These are phyloP conservation scores for Claviceps sp. DNA, from an alignment of 2,329 filamentous ascomycete genomes.

Conservation along the genomic window DNA sequence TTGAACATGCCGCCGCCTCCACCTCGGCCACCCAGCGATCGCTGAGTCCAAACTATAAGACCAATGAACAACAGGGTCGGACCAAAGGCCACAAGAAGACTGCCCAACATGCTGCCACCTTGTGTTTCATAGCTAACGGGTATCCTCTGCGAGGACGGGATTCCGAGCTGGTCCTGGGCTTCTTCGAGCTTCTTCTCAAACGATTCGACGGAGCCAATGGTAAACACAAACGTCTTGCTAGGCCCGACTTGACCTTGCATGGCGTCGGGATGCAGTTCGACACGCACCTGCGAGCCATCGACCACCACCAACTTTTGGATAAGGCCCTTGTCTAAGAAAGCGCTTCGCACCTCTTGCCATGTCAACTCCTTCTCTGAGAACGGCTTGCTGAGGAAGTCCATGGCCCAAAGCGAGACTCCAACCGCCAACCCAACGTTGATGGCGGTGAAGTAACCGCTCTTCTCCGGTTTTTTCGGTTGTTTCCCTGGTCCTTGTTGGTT, in stretches of 20 bases:
- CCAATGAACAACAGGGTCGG: slow-evolving; percentile 80
- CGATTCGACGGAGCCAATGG: slow-evolving; percentile 83
- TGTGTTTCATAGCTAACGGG: slow-evolving; percentile 69
- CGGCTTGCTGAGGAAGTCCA: slow-evolving; percentile 27
- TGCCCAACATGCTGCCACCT: slow-evolving; percentile 63
- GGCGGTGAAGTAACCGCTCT: slow-evolving; percentile 22
- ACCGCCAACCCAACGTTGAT: slow-evolving; percentile 25
- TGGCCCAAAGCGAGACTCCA: slow-evolving; percentile 41
- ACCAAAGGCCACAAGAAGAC: slow-evolving; percentile 63
- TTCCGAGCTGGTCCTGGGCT: slow-evolving; percentile 75
- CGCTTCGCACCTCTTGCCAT: slow-evolving; percentile 90
- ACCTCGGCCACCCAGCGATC: slow-evolving; percentile 57
- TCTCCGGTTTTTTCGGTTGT: slow-evolving; percentile 21
- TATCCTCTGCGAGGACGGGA: slow-evolving; percentile 78
- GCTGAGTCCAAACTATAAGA: slow-evolving; percentile 65
- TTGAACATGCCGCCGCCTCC: slow-evolving; percentile 73
- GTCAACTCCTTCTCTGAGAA: slow-evolving; percentile 63
- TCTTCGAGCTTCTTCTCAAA: slow-evolving; percentile 84
- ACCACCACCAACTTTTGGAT: slow-evolving; percentile 86
- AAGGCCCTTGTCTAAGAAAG: slow-evolving; percentile 89
- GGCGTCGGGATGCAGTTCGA: slow-evolving; percentile 66
- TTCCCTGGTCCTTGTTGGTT: slow-evolving; percentile 18
- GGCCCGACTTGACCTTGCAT: slow-evolving; percentile 27
- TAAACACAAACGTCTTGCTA: slow-evolving; percentile 63
- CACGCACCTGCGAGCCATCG: slow-evolving; percentile 57